phyloP scores from a whole-genome alignment of 805 yeast genomes.

The Spathaspora girioi region DNA sequence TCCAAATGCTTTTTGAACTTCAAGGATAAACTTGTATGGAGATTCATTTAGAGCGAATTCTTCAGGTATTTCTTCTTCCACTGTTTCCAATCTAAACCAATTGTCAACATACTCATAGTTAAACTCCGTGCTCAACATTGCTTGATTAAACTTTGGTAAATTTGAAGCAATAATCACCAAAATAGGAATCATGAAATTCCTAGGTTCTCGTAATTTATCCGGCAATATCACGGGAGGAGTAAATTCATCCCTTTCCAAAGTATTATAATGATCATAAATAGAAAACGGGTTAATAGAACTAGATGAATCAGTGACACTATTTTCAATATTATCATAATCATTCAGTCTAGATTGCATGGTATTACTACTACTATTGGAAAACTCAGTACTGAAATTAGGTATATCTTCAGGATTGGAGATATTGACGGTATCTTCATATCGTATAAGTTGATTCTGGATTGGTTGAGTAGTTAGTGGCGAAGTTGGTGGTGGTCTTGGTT shows the following conservation, averaged over 20 bases:
- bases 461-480: background rate
- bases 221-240: slow-evolving; percentile 17
- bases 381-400: slow-evolving; percentile 14
- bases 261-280: background rate
- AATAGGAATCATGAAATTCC: slow-evolving; percentile 27
- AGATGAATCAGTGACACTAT: background rate
- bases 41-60: background rate
- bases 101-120: slow-evolving; percentile 13
- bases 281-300: background rate
- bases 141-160: slow-evolving; percentile 12
- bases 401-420: slow-evolving; percentile 28
- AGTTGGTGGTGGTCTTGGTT: slow-evolving; percentile 7
- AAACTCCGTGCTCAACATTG: slow-evolving; percentile 2
- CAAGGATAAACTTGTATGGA: slow-evolving; percentile 13
- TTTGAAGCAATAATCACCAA: slow-evolving; percentile 27
- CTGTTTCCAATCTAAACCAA: slow-evolving; percentile 15
- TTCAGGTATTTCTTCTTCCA: slow-evolving; percentile 7
- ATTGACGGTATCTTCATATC: slow-evolving; percentile 19
- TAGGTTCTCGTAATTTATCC: slow-evolving; percentile 11
- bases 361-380: background rate
- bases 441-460: slow-evolving; percentile 3
- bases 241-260: background rate
- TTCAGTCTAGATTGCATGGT: background rate
- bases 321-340: background rate
- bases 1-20: slow-evolving; percentile 22